Base-by-base conservation (phyloP, 2,329 filamentous ascomycete species). In the Amylocarpus encephaloides region DNA sequence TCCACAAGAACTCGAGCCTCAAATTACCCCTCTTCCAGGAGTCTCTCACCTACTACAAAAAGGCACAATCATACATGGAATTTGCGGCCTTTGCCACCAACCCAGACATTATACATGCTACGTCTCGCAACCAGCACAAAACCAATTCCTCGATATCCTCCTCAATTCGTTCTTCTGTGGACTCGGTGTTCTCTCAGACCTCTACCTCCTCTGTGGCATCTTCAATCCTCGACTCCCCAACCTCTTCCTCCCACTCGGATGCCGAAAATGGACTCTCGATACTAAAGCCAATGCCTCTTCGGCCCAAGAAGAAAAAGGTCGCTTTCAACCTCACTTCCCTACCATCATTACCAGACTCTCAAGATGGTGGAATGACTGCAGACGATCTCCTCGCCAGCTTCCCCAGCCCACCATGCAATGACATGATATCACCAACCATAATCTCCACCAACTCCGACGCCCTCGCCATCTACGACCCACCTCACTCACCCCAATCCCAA, bases 11-110 rank as follows among this genome's bases (percentile, higher is more conserved):
- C 22, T 55, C 60, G 6, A 49, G 47, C 32, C 35, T 51, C 43
- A 64, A 63, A 46, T 50, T 65, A n/a, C 57, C 57, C 1, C 53
- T 64, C n/a, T 56, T 65, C n/a, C 56, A 61, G 48, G 51, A 61
- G 44, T 53, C 64, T 11, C 54, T 62, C 18, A 32, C 46, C 19
- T 62, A 56, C 45, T 66, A 62, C 44, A 38, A 55, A 22, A 55
- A 59, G 43, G 63, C 61, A 6, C 54, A 58, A 45, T 58, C 54
- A 3, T 52, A 54, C 16, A 50, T 64, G 11, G 49, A 58, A 16
- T 57, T 50, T 41, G 61, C 61, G 2, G 46, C 51, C 3, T 59
- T 61, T 40, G 47, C 52, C 19, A 46, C 58, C 0, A 48, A 62
- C 16, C 50, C 53, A 6, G 53, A 43, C 16, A 38, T 52, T 6